Percentiles rank a stretch among this genome's conserved stretches.
Evolutionary conservation across 1,284 basidiomycete genomes (phyloP).

Genomic region (Quambalaria eucalypti): DNA sequence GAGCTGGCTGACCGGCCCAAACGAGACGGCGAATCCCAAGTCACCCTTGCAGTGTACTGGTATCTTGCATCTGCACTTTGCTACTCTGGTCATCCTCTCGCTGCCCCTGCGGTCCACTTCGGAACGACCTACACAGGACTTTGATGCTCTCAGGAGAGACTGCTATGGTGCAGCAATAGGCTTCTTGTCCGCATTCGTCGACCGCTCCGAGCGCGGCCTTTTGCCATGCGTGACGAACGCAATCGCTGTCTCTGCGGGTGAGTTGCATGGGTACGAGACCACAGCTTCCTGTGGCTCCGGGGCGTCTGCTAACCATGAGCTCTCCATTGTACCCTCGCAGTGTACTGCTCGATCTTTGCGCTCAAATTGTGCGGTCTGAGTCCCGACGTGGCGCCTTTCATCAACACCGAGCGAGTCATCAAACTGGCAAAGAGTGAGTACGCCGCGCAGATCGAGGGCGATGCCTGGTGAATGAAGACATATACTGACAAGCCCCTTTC

Average conservation of each 20-base stretch:
- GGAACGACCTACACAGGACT: conserved; percentile 10
- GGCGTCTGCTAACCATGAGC: too few species aligned
- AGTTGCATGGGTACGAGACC: too few species aligned
- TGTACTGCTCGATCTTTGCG: not conserved
- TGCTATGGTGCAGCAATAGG: conserved; percentile 20
- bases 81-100: conserved; percentile 19
- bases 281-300: too few species aligned
- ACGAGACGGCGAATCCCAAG: not conserved
- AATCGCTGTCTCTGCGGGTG: conserved; percentile 13
- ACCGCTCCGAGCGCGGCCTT: conserved; percentile 5
- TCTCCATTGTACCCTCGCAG: too few species aligned
- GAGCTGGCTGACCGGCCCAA: conserved; percentile 11
- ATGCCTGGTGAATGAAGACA: not conserved
- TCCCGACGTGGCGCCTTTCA: not conserved
- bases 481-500: not conserved
- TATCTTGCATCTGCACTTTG: conserved; percentile 14
- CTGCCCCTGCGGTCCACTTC: conserved; percentile 14
- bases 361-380: not conserved
- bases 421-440: not conserved
- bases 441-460: not conserved
- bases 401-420: not conserved
- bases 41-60: conserved; percentile 16
- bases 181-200: conserved; percentile 20
- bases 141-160: conserved; percentile 10
- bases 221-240: conserved; percentile 15